phyloP scores from a whole-genome alignment of 164 flowering plant species.

The Umbilicus rupestris region DNA sequence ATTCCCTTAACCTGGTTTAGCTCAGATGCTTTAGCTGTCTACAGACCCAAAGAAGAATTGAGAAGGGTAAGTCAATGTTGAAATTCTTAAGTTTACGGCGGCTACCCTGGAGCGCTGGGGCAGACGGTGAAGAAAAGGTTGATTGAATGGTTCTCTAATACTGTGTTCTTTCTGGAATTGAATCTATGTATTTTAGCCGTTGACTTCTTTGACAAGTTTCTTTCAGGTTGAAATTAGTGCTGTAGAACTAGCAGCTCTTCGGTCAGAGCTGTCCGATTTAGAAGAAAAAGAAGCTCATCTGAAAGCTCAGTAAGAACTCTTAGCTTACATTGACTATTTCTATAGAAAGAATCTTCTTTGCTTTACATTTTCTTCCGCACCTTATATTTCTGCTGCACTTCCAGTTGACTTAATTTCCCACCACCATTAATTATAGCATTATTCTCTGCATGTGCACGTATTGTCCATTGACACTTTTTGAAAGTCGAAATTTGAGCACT shows the following conservation, averaged over 20 bases:
- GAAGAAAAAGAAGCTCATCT: slow-evolving; percentile 84
- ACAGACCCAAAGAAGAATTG: slow-evolving; percentile 34
- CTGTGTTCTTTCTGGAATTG: not conserved
- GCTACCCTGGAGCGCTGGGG: slow-evolving; percentile 52
- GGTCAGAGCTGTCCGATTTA: slow-evolving; percentile 59
- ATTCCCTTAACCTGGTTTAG: slow-evolving; percentile 21
- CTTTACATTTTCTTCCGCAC: too few relatives aligned
- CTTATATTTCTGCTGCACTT: not conserved
- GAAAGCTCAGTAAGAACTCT: slow-evolving; percentile 58
- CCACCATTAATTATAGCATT: not conserved
- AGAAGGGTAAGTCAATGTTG: slow-evolving; percentile 53
- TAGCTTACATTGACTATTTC: not conserved
- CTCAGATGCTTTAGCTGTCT: slow-evolving; percentile 30
- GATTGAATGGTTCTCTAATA: not conserved
- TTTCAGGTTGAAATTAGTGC: slow-evolving; percentile 61
- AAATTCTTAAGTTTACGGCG: slow-evolving; percentile 52
- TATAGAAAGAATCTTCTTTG: not conserved
- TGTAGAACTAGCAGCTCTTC: slow-evolving; percentile 67
- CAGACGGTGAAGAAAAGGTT: slow-evolving; percentile 62
- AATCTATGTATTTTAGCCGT: not conserved
- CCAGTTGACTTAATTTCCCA: not conserved
- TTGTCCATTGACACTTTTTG: not conserved
- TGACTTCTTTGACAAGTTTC: slow-evolving; percentile 9
- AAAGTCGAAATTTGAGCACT: not conserved
- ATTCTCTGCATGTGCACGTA: not conserved